Base-by-base conservation (phyloP, 2,329 filamentous ascomycete species). In the Talaromyces sp. region DNA sequence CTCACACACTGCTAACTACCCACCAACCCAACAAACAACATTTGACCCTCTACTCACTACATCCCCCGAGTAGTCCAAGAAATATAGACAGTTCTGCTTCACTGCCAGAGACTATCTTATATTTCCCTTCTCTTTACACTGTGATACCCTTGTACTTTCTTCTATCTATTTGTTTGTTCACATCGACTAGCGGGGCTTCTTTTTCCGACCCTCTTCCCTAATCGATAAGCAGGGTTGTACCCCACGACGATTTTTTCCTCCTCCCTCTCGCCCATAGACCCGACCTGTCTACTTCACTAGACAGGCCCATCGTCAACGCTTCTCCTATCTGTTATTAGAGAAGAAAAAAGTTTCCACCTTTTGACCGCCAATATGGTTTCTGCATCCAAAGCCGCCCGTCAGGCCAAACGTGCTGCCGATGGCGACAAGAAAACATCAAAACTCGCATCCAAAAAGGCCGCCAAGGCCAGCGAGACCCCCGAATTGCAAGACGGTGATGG, bases 391-490 rank as follows among this genome's bases (percentile, higher is more conserved):
- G 87, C 87, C 72, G 87, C 87, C 75, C 86, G 87, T 76, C 77
- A 88, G 78, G 87, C 87, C 71, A 89, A 89, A 82, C 84, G 84
- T 76, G 86, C 79, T 74, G 84, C 84, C 65, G 84, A 91, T 59
- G 91, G 90, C 76, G 87, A 89, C 72, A 90, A 91, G 82, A 93
- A 84, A 78, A 86, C 94, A 16, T 89, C 87, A 62, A 90, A 89
- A 82, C 83, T 88, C 70, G 86, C 86, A 69, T 91, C 90, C 75
- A 90, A 91, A 81, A 76, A 76, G 72, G 74, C 72, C 66, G 81
- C 84, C 65, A 83, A 83, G 72, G 85, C 56, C 58, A 37, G 52
- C 10, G 66, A 63, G 39, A 67, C 66, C 79, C 77, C 50, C 81
- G 83, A 84, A 65, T 77, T 88, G 72, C 81, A 89, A 69, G 89